Evolutionary conservation across 768 basidiomycete species (phyloP).

Genomic region (Termitomyces sp.): DNA sequence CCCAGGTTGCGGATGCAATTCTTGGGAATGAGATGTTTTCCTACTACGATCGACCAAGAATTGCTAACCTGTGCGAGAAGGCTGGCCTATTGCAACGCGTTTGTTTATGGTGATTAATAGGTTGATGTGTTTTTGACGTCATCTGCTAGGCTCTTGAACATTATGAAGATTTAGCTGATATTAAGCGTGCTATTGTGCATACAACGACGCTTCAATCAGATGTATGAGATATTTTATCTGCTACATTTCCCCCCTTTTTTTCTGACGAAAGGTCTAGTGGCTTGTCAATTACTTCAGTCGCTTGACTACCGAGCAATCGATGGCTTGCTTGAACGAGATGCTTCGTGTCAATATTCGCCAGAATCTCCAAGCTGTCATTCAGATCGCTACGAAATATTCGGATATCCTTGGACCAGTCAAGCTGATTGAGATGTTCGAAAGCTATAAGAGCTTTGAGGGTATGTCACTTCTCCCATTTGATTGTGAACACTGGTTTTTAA

Average conservation of each 20-base stretch:
- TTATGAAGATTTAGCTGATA: constrained; percentile 97
- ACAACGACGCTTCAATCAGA: constrained; percentile 79
- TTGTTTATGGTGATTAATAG: constrained; percentile 20
- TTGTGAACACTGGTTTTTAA: not conserved
- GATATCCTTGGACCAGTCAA: constrained; percentile 96
- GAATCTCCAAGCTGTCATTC: constrained; percentile 93
- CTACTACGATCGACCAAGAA: constrained; percentile 92
- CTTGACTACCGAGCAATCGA: constrained; percentile 94
- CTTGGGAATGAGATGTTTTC: constrained; percentile 98
- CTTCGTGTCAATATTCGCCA: constrained; percentile 94
- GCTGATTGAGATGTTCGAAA: constrained; percentile 97
- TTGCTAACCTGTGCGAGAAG: constrained; percentile 98
- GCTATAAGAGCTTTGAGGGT: constrained; percentile 97
- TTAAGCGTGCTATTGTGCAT: constrained; percentile 97
- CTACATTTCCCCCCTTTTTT: not conserved
- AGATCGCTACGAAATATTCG: constrained; percentile 98
- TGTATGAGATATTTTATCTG: constrained; percentile 33
- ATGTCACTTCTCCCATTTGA: constrained; percentile 6
- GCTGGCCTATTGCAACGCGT: constrained; percentile 93
- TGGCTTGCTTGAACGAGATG: constrained; percentile 97
- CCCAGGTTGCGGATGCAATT: constrained; percentile 98
- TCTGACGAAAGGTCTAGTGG: constrained; percentile 50
- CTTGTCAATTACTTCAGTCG: constrained; percentile 95
- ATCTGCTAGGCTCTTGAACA: constrained; percentile 84
- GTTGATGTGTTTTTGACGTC: not conserved